These are phyloP conservation scores for Knoxdaviesia proteae DNA, from an alignment of 2,329 filamentous ascomycete genomes.

Conservation along the genomic window DNA sequence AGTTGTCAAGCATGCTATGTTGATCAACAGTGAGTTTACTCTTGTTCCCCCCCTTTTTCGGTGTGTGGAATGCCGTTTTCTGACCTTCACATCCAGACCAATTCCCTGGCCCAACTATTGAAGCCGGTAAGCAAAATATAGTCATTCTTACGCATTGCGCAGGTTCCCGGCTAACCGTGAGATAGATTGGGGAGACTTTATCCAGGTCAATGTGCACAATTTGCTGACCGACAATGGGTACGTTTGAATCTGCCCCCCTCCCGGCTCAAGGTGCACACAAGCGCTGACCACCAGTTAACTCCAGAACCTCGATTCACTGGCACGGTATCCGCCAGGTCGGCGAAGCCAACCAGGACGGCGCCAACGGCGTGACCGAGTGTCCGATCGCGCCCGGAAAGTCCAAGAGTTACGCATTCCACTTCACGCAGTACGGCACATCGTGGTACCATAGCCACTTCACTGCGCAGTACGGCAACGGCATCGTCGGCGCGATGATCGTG, in stretches of 20 bases:
- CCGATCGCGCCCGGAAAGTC: slow-evolving; percentile 37
- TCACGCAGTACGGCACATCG: slow-evolving; percentile 19
- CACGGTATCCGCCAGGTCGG: slow-evolving; percentile 3
- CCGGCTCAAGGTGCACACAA: background rate
- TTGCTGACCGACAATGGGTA: slow-evolving; percentile 2
- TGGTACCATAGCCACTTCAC: slow-evolving; percentile 32
- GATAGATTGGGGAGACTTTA: slow-evolving; percentile 31
- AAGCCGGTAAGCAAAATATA: slow-evolving; percentile 6
- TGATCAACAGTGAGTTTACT: slow-evolving; percentile 19
- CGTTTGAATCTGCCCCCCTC: background rate
- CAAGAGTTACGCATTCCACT: slow-evolving; percentile 24
- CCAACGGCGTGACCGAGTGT: slow-evolving; percentile 36
- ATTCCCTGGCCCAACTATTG: slow-evolving; percentile 30
- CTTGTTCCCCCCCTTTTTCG: slow-evolving; percentile 9
- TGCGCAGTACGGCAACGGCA: slow-evolving; percentile 35
- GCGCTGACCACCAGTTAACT: slow-evolving; percentile 19
- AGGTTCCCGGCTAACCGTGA: background rate
- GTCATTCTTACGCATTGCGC: no score
- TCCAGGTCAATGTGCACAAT: slow-evolving; percentile 51
- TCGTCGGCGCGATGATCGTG: slow-evolving; percentile 39
- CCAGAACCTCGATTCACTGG: slow-evolving; percentile 3
- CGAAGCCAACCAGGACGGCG: slow-evolving; percentile 18
- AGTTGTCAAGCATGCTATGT: slow-evolving; percentile 14
- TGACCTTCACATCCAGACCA: background rate
- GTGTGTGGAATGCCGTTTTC: background rate